Conservation (phyloP, 2,329 filamentous ascomycete species). For the Capronia coronata region DNA sequence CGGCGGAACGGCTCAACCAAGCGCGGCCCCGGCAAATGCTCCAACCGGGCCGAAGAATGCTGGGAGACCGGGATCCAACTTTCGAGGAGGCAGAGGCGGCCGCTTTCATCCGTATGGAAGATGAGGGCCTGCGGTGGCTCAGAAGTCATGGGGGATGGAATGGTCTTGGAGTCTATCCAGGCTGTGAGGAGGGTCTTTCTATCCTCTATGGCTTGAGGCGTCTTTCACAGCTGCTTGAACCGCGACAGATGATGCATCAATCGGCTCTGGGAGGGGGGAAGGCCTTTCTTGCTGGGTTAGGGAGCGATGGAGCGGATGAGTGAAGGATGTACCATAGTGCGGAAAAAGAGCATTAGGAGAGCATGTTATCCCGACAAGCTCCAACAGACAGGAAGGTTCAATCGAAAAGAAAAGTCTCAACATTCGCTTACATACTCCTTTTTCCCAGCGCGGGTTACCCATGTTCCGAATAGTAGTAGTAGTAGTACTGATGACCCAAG, state of each 20-base stretch:
- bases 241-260: background rate
- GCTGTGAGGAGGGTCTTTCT: background rate
- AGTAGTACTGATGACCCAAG: too few species aligned
- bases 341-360: too few species aligned
- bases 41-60: slow-evolving; percentile 96
- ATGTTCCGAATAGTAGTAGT: too few species aligned
- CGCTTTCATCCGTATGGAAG: slow-evolving; percentile 68
- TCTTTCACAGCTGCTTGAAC: background rate
- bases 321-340: background rate
- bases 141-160: background rate
- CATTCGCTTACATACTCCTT: too few species aligned
- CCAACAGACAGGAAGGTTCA: too few species aligned
- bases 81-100: slow-evolving; percentile 77
- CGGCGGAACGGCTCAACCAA: slow-evolving; percentile 41
- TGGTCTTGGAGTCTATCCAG: background rate
- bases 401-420: too few species aligned
- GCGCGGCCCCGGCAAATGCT: slow-evolving; percentile 65
- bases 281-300: background rate
- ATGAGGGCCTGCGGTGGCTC: slow-evolving; percentile 4
- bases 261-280: background rate
- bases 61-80: slow-evolving; percentile 83
- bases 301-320: background rate
- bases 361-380: too few species aligned
- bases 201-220: background rate
- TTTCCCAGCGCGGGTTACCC: too few species aligned